These are phyloP conservation scores for Malbranchea zuffiana DNA, from an alignment of 2,329 filamentous ascomycete genomes.

Conservation along the genomic window DNA sequence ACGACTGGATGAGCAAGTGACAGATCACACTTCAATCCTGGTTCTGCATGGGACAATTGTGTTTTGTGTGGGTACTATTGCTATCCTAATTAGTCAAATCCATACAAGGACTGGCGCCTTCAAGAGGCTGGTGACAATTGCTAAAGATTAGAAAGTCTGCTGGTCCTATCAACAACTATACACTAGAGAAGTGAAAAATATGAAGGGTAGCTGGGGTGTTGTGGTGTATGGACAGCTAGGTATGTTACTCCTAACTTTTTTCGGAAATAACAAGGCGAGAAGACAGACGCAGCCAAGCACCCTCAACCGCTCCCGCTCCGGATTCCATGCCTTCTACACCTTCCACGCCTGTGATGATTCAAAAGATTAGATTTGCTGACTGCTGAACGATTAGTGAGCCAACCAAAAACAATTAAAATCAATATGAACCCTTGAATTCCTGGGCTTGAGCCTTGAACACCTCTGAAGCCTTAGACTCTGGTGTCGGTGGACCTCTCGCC, in stretches of 20 bases:
- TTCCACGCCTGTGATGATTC: slow-evolving; percentile 1
- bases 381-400: slow-evolving; percentile 1
- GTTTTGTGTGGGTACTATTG: neutral
- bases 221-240: slow-evolving; percentile 1
- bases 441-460: no score
- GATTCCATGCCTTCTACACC: slow-evolving; percentile 1
- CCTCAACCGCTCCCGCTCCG: neutral
- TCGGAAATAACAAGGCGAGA: slow-evolving; percentile 1
- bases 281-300: slow-evolving; percentile 1
- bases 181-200: slow-evolving; percentile 2
- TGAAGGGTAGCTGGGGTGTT: slow-evolving; percentile 1
- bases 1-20: slow-evolving; percentile 15
- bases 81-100: neutral
- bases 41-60: neutral
- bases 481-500: no score
- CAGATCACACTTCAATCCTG: slow-evolving; percentile 4
- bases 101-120: neutral
- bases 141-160: slow-evolving; percentile 1
- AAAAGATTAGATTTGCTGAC: neutral
- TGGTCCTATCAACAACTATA: neutral
- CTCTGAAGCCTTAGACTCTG: slow-evolving; percentile 2
- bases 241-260: neutral
- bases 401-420: neutral
- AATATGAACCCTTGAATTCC: neutral
- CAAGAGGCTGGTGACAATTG: slow-evolving; percentile 1